Conservation (phyloP, 2,329 filamentous ascomycete genomes). For the Exophiala aquamarina region DNA sequence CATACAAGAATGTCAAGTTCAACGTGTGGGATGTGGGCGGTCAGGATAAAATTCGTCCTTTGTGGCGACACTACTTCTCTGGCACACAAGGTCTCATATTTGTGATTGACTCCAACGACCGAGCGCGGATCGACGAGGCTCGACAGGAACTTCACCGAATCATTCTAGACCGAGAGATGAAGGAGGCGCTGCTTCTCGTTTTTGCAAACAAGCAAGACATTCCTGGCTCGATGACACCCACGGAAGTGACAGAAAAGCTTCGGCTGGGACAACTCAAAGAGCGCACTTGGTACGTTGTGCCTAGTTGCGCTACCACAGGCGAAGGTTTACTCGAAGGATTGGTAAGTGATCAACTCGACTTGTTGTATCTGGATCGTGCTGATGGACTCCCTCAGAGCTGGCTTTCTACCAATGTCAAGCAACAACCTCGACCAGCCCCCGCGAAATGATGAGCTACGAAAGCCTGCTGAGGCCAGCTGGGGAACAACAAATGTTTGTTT, state of each 20-base stretch:
- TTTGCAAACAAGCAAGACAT: slow-evolving; percentile 99
- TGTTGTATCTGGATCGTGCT: slow-evolving; percentile 26
- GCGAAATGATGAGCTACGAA: slow-evolving; percentile 11
- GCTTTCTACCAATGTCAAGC: slow-evolving; percentile 82
- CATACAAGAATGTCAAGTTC: slow-evolving; percentile 99
- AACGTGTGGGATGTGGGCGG: slow-evolving; percentile 99
- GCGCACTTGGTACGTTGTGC: slow-evolving; percentile 82
- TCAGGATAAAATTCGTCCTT: slow-evolving; percentile 96
- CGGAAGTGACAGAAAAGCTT: slow-evolving; percentile 76
- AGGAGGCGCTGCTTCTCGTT: slow-evolving; percentile 88
- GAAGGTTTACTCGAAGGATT: slow-evolving; percentile 80
- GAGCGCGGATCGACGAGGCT: slow-evolving; percentile 87
- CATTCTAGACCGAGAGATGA: slow-evolving; percentile 97
- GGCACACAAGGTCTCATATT: slow-evolving; percentile 98
- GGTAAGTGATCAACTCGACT: slow-evolving; percentile 43
- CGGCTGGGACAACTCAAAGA: slow-evolving; percentile 76
- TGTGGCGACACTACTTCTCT: slow-evolving; percentile 97
- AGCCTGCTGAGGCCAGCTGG: no score
- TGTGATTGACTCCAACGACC: slow-evolving; percentile 95
- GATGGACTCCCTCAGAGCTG: slow-evolving; percentile 53
- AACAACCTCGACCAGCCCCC: slow-evolving; percentile 34
- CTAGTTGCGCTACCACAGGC: slow-evolving; percentile 77
- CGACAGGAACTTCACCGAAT: slow-evolving; percentile 92
- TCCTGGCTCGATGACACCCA: slow-evolving; percentile 73
- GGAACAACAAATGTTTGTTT: no score